Evolutionary conservation across 2,329 filamentous ascomycete species (phyloP), one percentile per base, ranked within the genome.

Genomic region (Kalaharituber pfeilii): DNA sequence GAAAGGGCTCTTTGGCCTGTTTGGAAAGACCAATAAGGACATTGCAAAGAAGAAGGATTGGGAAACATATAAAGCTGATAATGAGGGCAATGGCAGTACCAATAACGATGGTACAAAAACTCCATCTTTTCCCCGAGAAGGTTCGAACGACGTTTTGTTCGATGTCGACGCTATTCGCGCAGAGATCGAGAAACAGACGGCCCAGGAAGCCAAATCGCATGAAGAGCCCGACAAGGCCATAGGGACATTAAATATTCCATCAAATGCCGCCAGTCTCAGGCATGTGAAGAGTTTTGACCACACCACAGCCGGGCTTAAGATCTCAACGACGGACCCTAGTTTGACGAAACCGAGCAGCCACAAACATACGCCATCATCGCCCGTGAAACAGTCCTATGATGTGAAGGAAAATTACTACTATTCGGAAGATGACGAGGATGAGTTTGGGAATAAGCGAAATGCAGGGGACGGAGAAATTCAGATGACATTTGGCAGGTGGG

Each of bases 121-220:
- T 20, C 59, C 45, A 13, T 50, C 50, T 18, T 26, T 22, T 1
- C 24, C 51, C 13, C 66, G 27, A 63, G 65, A 13, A 13, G 30
- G 29, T 15, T 60, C 63, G 5, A 67, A 67, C 20, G 72, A 72
- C 29, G 82, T 96, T 7, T 74, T 98, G 47, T 98, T 98, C 64
- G 91, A 98, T 64, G 79, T 98, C 49, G 91, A 98, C 63, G 91
- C 91, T 11, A 96, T 98, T 60, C 77, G 86, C 50, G 81, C 86
- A 8, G 85, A 93, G 64, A 72, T 98, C 29, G 85, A 85, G 26
- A 78, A 77, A 50, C 83, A 89, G 58, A 73, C 75, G 44, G 75
- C 77, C 24, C 75, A 80, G 33, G 33, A 66, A 57, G 44, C 63
- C 60, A 28, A 60, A 62, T 25, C 61, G 63, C 18, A 62, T 68